These are phyloP conservation scores for Eragrostis curvula DNA, from an alignment of 176 grass and related monocot genomes.

Conservation along the genomic window DNA sequence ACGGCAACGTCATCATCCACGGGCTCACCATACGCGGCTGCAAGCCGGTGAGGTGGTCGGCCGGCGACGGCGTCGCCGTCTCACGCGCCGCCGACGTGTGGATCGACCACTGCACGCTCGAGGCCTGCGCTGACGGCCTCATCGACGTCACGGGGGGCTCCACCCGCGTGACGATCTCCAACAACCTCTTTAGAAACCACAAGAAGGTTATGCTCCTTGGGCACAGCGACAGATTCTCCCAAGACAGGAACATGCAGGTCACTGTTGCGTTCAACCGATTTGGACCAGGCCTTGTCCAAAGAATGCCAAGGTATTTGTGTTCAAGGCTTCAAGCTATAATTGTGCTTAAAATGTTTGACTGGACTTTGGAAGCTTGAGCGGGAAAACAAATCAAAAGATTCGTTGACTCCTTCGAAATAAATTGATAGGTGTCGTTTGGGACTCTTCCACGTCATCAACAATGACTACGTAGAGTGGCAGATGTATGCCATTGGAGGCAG, in stretches of 20 bases:
- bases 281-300: slow-evolving; percentile 75
- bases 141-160: slow-evolving; percentile 73
- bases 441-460: slow-evolving; percentile 60
- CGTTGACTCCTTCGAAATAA: not conserved
- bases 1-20: slow-evolving; percentile 43
- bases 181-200: slow-evolving; percentile 76
- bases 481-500: slow-evolving; percentile 61
- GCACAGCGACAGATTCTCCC: slow-evolving; percentile 45
- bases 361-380: too few species aligned
- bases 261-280: slow-evolving; percentile 93
- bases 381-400: too few species aligned
- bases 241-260: slow-evolving; percentile 69
- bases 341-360: too few species aligned
- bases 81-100: slow-evolving; percentile 62
- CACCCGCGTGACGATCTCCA: slow-evolving; percentile 83
- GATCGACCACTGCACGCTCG: slow-evolving; percentile 75
- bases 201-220: slow-evolving; percentile 84
- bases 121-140: slow-evolving; percentile 63
- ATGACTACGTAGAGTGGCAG: slow-evolving; percentile 61
- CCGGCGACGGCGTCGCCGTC: slow-evolving; percentile 74
- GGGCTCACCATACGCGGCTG: not conserved
- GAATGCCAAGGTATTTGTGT: slow-evolving; percentile 87
- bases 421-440: slow-evolving; percentile 54
- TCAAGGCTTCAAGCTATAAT: too few species aligned
- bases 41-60: slow-evolving; percentile 56